Evolutionary conservation across 495 filamentous ascomycete genomes (phyloP).

Genomic region (Baudoinia panamericana): DNA sequence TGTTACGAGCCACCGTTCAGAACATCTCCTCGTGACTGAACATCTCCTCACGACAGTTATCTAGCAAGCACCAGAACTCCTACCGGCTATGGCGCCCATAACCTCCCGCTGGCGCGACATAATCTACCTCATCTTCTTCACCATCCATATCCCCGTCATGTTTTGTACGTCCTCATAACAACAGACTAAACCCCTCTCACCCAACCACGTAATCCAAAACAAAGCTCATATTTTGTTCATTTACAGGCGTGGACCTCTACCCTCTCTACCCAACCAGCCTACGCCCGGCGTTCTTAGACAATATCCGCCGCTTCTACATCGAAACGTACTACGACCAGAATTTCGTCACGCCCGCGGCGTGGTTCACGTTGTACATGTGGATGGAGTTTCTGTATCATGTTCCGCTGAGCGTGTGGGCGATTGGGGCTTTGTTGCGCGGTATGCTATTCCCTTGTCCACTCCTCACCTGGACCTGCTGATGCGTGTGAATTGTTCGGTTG

Average conservation of each 20-base stretch:
- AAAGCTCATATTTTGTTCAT: not conserved
- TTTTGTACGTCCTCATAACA: conserved; percentile 42
- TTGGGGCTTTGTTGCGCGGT: conserved; percentile 41
- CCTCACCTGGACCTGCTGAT: not conserved
- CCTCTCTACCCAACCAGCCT: conserved; percentile 49
- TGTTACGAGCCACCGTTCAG: too few relatives aligned
- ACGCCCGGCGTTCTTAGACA: conserved; percentile 36
- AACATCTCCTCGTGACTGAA: too few relatives aligned
- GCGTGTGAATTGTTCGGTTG: not conserved
- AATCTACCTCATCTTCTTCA: conserved; percentile 57
- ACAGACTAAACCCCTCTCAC: conserved; percentile 1
- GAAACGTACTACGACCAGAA: conserved; percentile 62
- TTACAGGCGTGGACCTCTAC: conserved; percentile 24
- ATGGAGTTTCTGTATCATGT: conserved; percentile 58
- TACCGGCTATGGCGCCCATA: conserved; percentile 23
- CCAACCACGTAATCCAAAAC: not conserved
- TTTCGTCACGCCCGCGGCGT: conserved; percentile 52
- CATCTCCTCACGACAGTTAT: too few relatives aligned
- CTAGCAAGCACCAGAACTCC: too few relatives aligned
- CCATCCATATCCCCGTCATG: conserved; percentile 52
- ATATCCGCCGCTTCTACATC: conserved; percentile 50
- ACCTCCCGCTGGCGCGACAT: conserved; percentile 40
- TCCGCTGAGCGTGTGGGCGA: conserved; percentile 54
- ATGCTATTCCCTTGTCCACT: conserved; percentile 19
- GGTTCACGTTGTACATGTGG: conserved; percentile 56